Conservation (phyloP, 495 filamentous ascomycete genomes). For the Tirmania nivea region DNA sequence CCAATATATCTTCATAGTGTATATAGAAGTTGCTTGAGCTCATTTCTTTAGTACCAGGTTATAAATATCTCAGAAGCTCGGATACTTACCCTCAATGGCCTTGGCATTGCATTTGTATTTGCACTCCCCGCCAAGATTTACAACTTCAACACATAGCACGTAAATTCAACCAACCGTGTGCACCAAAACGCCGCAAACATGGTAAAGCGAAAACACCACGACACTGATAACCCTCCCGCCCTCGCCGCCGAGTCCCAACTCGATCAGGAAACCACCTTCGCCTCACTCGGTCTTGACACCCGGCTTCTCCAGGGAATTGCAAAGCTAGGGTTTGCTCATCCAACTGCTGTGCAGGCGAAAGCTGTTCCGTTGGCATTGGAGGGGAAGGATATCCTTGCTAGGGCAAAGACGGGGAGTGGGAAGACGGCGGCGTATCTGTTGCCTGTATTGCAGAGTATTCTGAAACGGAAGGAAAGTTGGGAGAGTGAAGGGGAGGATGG, state of each 20-base stretch:
- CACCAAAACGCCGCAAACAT: not conserved
- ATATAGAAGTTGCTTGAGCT: no score
- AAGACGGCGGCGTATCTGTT: slow-evolving; percentile 97
- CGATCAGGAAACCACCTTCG: slow-evolving; percentile 23
- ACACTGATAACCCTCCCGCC: not conserved
- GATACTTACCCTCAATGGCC: no score
- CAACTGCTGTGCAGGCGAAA: slow-evolving; percentile 66
- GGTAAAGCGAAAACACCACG: slow-evolving; percentile 12
- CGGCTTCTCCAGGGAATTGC: slow-evolving; percentile 69
- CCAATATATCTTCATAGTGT: no score
- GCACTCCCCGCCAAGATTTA: not conserved
- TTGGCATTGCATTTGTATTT: no score
- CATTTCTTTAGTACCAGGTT: no score
- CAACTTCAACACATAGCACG: not conserved
- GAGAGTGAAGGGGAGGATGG: not conserved
- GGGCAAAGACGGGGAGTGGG: slow-evolving; percentile 79
- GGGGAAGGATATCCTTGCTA: slow-evolving; percentile 73
- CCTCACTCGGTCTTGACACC: slow-evolving; percentile 49
- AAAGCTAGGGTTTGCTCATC: slow-evolving; percentile 59
- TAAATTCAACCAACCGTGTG: not conserved
- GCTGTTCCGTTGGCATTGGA: slow-evolving; percentile 79
- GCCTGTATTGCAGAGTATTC: slow-evolving; percentile 59
- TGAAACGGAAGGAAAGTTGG: slow-evolving; percentile 43
- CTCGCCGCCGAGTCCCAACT: slow-evolving; percentile 1
- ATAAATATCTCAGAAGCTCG: no score